A percentile compares a stretch with the other conserved stretches of the same genome.
Evolutionary conservation across 176 grass and related monocot genomes (phyloP).

Genomic region (Hordeum vulgare): MorexV3_pseudomolecules_assembly NC_058522.1:424220097-424220596

Average conservation of each 20-base stretch:
- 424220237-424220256: neutral
- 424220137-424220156: neutral
- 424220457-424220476: neutral
- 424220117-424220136: neutral
- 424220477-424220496: neutral
- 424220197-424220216: neutral
- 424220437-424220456: neutral
- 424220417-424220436: too few species aligned
- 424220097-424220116: neutral
- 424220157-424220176: neutral
- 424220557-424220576: neutral
- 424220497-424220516: neutral
- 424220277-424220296: neutral
- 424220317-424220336: neutral
- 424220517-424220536: neutral
- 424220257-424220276: neutral
- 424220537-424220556: neutral
- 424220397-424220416: neutral
- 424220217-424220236: neutral
- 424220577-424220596: neutral
- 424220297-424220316: neutral
- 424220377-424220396: neutral
- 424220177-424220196: neutral
- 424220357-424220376: too few species aligned
- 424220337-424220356: neutral